A percentile compares a stretch with the other conserved stretches of the same genome.
phyloP scores from a whole-genome alignment of 2,329 filamentous ascomycete genomes.

The Zasmidium cellare region DNA sequence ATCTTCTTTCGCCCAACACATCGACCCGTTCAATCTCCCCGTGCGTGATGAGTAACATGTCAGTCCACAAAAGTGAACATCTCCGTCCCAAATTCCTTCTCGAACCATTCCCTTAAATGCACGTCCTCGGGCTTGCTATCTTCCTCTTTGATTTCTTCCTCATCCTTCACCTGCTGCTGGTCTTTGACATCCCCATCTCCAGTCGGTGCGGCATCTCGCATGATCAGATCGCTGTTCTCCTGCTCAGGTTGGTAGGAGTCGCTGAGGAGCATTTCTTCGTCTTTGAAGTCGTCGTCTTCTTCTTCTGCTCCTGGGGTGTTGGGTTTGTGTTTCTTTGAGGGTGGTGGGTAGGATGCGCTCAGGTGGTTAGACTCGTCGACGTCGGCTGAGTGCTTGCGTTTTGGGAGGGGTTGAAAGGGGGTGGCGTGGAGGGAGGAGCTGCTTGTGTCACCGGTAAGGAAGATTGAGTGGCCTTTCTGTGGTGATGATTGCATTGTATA shows the following conservation, averaged over 20 bases:
- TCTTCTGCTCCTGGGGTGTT: too few relatives aligned
- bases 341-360: slow-evolving; percentile 1
- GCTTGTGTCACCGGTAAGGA: slow-evolving; percentile 13
- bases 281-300: background rate
- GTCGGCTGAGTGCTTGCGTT: background rate
- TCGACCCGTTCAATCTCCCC: background rate
- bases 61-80: slow-evolving; percentile 25
- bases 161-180: background rate
- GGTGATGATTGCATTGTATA: background rate
- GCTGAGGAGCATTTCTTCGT: background rate
- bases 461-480: slow-evolving; percentile 1
- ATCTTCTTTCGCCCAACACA: too few relatives aligned
- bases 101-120: slow-evolving; percentile 27
- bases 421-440: background rate
- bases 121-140: slow-evolving; percentile 10
- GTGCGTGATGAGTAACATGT: slow-evolving; percentile 4
- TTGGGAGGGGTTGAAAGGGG: background rate
- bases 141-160: background rate
- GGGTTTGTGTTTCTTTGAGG: slow-evolving; percentile 8
- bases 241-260: background rate
- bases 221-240: background rate
- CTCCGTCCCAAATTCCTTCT: slow-evolving; percentile 29
- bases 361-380: background rate
- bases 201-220: background rate
- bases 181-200: too few relatives aligned